Conservation (phyloP, 1,284 basidiomycete species). For the Mycosarcoma maydis region DNA sequence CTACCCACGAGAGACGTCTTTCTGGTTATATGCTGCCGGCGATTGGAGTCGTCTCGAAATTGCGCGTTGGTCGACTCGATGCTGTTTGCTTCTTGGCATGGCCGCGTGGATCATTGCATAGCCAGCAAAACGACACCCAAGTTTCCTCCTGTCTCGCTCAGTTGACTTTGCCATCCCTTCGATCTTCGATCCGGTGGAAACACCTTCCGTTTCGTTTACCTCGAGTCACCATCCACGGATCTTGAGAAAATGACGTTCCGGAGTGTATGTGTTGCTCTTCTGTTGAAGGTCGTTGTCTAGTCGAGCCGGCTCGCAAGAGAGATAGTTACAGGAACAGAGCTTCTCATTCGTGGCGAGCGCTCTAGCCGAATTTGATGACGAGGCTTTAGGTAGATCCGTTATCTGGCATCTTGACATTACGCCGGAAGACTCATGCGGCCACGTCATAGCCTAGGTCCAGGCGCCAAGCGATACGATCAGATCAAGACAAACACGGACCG, state of each 20-base stretch:
- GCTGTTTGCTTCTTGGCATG: not conserved
- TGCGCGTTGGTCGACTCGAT: slow-evolving; percentile 1
- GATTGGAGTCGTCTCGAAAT: not conserved
- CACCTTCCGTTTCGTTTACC: too few species aligned
- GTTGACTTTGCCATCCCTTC: too few species aligned
- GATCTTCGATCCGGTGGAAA: too few species aligned
- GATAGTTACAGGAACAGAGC: not conserved
- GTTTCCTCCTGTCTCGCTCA: too few species aligned
- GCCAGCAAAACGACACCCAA: not conserved
- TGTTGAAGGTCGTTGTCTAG: too few species aligned
- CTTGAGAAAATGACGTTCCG: too few species aligned
- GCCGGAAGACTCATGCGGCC: not conserved
- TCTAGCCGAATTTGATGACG: not conserved
- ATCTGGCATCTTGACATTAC: slow-evolving; percentile 10
- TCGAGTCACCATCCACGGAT: too few species aligned
- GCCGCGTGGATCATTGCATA: not conserved
- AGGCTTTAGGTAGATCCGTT: slow-evolving; percentile 13
- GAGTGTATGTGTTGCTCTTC: too few species aligned
- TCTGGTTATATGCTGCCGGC: slow-evolving; percentile 4
- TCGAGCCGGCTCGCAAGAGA: not conserved
- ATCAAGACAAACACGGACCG: too few species aligned
- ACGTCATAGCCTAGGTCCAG: too few species aligned
- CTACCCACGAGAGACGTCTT: too few species aligned
- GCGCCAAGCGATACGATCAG: too few species aligned
- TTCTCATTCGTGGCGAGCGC: not conserved